phyloP scores from a whole-genome alignment of 805 yeast genomes.

The Ogataea paraovalis region DNA sequence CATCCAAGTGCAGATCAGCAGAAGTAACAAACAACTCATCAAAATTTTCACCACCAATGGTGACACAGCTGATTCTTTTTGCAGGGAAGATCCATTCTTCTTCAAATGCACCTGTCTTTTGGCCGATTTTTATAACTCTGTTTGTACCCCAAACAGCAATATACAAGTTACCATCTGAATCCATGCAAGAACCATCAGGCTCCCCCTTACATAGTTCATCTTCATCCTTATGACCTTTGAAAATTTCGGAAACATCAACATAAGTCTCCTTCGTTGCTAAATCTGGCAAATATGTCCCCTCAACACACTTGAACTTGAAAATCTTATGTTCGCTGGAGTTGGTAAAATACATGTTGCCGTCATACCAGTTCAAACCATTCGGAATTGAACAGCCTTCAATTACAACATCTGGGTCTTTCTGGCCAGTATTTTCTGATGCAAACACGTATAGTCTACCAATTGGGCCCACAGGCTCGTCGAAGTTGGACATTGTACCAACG shows the following conservation, averaged over 20 bases:
- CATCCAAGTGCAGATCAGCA: constrained; percentile 50
- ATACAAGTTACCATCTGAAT: constrained; percentile 51
- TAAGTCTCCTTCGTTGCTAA: constrained; percentile 35
- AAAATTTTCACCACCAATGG: constrained; percentile 57
- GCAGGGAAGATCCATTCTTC: constrained; percentile 56
- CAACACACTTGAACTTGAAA: constrained; percentile 41
- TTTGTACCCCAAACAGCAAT: constrained; percentile 64
- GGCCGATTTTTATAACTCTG: constrained; percentile 48
- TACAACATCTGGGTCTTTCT: constrained; percentile 28
- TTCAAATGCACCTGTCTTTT: constrained; percentile 45
- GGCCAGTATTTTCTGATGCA: constrained; percentile 23
- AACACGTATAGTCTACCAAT: constrained; percentile 55
- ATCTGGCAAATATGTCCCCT: constrained; percentile 28
- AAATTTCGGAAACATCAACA: constrained; percentile 30
- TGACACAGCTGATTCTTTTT: constrained; percentile 58
- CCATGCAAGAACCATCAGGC: constrained; percentile 78
- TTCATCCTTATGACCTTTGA: constrained; percentile 13
- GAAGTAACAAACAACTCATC: constrained; percentile 66
- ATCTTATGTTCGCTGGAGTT: constrained; percentile 47
- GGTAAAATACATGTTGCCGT: constrained; percentile 45
- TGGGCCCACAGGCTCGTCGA: constrained; percentile 25
- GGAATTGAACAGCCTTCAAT: constrained; percentile 50
- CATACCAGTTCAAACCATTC: constrained; percentile 66
- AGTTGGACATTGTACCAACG: constrained; percentile 71
- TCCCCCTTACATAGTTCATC: constrained; percentile 39